These are phyloP conservation scores for Nemania bipapillata DNA, from an alignment of 2,329 filamentous ascomycete species.

Conservation along the genomic window DNA sequence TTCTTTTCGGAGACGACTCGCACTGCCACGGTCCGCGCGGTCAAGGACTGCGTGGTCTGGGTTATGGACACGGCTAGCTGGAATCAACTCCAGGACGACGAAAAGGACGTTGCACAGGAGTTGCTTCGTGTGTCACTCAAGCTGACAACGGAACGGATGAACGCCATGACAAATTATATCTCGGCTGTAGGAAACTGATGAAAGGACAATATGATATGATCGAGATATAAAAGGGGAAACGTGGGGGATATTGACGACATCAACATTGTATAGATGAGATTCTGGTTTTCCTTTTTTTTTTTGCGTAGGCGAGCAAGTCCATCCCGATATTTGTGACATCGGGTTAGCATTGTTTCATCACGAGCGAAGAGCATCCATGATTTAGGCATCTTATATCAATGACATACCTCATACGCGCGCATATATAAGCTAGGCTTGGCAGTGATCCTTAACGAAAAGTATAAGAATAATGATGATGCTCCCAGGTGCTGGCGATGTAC, in stretches of 20 bases:
- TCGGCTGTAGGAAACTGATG: conserved; percentile 55
- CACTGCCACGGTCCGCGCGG: conserved; percentile 86
- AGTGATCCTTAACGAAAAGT: neutral
- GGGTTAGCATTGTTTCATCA: neutral
- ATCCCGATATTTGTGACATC: conserved; percentile 18
- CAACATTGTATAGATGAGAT: neutral
- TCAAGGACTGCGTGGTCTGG: conserved; percentile 86
- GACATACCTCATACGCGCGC: neutral
- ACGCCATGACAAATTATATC: conserved; percentile 67
- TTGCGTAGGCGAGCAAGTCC: conserved; percentile 8
- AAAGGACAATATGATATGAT: conserved; percentile 10
- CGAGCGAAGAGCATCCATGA: conserved; percentile 16
- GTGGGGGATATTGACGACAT: conserved; percentile 23
- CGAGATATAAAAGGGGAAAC: conserved; percentile 1
- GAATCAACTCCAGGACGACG: conserved; percentile 74
- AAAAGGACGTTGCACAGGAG: conserved; percentile 83
- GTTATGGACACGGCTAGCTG: conserved; percentile 77
- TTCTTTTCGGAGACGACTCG: conserved; percentile 93
- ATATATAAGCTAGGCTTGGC: neutral
- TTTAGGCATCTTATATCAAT: conserved; percentile 1
- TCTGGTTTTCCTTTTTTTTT: neutral
- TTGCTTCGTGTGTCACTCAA: conserved; percentile 88
- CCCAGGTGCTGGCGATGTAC: neutral
- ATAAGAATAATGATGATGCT: neutral
- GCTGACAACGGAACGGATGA: conserved; percentile 93